Base-by-base conservation (phyloP, 2,329 filamentous ascomycete species). In the Pseudopithomyces chartarum region DNA sequence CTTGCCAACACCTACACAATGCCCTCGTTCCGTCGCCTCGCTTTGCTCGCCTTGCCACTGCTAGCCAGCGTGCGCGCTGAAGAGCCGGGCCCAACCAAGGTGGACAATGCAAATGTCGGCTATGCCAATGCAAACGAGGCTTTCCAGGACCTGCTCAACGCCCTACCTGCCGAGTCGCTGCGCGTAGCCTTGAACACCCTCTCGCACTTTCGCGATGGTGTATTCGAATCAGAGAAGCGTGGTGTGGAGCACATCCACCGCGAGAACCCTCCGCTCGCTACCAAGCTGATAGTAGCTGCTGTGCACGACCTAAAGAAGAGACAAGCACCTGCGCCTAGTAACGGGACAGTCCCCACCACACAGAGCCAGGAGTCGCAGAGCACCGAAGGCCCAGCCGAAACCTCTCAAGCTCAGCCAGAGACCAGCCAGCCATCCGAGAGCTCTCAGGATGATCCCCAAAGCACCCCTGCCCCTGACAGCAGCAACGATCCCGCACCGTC, bases 161-260 rank as follows among this genome's bases (percentile, higher is more conserved):
- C 80, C 22, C 77, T 88, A 54, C 84, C 87, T 20, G 82, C 82
- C 53, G 80, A 85, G 47, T 82, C 84, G 40, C 78, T 93, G 52
- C 87, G 91, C 72, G 82, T 84, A 45, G 84, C 90, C 52, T 80
- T 92, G 32, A 87, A 90, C 72, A 79, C 82, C 59, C 83, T 85
- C 44, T 81, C 82, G 46, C 84, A 85, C 68, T 91, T 87, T 76
- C 83, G 86, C 70, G 84, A 90, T 68, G 89, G 88, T 56, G 82
- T 90, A 54, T 90, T 87, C 72, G 81, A 84, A 60, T 85, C 86
- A 60, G 88, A 90, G 67, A 82, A 81, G 62, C 79, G 82, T 11
- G 87, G 87, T 23, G 80, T 90, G 53, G 84, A 89, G 71, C 85
- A 83, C 33, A 81, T 90, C 26, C 84, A 87, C 75, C 78, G 80